phyloP scores from a whole-genome alignment of 1,284 basidiomycete genomes.

The Fomitopsis betulina region DNA sequence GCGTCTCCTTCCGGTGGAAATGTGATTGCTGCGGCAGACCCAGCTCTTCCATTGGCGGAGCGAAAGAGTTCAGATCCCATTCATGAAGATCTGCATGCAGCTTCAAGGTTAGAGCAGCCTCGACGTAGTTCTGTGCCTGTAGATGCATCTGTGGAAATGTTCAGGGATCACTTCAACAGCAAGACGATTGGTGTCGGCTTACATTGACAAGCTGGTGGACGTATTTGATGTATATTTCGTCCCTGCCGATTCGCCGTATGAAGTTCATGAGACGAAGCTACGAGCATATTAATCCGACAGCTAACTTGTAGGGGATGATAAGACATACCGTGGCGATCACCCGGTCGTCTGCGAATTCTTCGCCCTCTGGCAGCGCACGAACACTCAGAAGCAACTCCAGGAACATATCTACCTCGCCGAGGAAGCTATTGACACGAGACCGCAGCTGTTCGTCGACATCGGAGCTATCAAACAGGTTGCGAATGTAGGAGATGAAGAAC shows the following conservation, averaged over 20 bases:
- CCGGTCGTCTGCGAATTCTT: conserved; percentile 91
- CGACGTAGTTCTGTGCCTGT: conserved; percentile 85
- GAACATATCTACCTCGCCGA: conserved; percentile 91
- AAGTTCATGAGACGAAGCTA: conserved; percentile 90
- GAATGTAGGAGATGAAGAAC: conserved; percentile 92
- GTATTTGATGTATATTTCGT: conserved; percentile 92
- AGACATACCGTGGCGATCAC: conserved; percentile 77
- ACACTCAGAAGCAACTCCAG: conserved; percentile 90
- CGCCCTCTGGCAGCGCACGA: conserved; percentile 90
- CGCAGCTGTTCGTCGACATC: conserved; percentile 79
- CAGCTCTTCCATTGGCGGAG: conserved; percentile 83
- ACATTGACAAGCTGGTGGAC: conserved; percentile 92
- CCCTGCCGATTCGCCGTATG: conserved; percentile 79
- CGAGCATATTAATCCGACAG: background rate
- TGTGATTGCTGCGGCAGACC: conserved; percentile 89
- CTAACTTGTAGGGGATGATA: background rate
- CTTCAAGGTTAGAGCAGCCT: conserved; percentile 89
- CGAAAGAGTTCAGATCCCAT: conserved; percentile 79
- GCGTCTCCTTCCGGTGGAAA: conserved; percentile 91
- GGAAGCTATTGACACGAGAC: conserved; percentile 75
- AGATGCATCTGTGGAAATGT: conserved; percentile 62
- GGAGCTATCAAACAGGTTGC: conserved; percentile 81
- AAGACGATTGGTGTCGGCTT: conserved; percentile 20
- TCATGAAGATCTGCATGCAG: conserved; percentile 91
- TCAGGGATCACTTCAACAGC: background rate